Evolutionary conservation across 2,329 filamentous ascomycete genomes (phyloP).

Genomic region (Alternaria ethzedia): DNA sequence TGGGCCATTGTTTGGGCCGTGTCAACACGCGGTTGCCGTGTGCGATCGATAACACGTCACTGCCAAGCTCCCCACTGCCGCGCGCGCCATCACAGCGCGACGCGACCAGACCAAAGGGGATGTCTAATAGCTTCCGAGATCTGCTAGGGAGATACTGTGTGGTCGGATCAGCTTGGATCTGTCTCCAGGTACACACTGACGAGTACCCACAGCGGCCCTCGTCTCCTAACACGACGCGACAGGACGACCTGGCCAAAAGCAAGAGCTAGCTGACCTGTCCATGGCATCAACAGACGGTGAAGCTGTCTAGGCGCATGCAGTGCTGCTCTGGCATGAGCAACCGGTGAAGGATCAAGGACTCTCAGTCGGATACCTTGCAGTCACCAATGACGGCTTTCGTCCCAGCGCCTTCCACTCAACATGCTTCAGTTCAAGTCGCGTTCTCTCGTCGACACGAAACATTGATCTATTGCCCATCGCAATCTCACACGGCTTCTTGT

Average conservation of each 20-base stretch:
- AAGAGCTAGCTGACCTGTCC: not conserved
- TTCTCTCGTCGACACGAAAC: not conserved
- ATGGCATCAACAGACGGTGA: not conserved
- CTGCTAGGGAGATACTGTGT: not conserved
- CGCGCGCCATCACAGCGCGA: slow-evolving; percentile 22
- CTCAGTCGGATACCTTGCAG: not conserved
- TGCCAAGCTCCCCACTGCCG: slow-evolving; percentile 25
- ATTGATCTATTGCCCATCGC: not conserved
- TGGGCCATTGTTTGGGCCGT: slow-evolving; percentile 22
- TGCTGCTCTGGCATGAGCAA: not conserved
- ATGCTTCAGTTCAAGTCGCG: too few species aligned
- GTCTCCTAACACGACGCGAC: not conserved
- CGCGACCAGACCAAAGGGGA: slow-evolving; percentile 16
- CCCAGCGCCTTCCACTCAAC: not conserved
- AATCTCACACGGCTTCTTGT: not conserved
- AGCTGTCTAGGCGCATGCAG: not conserved
- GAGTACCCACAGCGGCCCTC: not conserved
- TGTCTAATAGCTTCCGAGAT: not conserved
- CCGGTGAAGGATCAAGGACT: not conserved
- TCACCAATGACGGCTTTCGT: not conserved
- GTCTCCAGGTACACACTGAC: not conserved
- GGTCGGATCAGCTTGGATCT: not conserved
- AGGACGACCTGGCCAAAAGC: not conserved
- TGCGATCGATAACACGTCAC: slow-evolving; percentile 36
- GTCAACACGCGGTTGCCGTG: slow-evolving; percentile 40